A percentile compares a stretch with the other conserved stretches of the same genome.
These are phyloP conservation scores for Peronospora destructor DNA, from an alignment of 352 stramenopile species.

Conservation along the genomic window DNA sequence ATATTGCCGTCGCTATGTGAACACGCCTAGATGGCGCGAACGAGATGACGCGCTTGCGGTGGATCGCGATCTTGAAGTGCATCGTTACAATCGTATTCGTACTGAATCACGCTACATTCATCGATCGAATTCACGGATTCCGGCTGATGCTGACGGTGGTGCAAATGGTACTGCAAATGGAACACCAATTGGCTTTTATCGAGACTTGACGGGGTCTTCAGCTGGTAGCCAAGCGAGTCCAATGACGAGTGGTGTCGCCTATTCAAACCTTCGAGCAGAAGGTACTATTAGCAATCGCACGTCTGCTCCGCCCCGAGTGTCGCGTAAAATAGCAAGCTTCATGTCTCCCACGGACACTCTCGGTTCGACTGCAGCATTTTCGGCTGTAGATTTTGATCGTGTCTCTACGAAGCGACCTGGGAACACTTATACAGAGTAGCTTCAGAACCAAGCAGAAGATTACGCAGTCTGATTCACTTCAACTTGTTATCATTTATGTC, in stretches of 20 bases:
- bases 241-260: constrained; percentile 14
- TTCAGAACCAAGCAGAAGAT: no score
- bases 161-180: background rate
- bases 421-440: constrained; percentile 18
- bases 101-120: constrained; percentile 22
- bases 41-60: constrained; percentile 17
- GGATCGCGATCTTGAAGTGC: constrained; percentile 16
- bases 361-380: constrained; percentile 36
- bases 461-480: background rate
- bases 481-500: background rate
- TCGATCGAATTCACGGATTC: constrained; percentile 13
- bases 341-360: constrained; percentile 18
- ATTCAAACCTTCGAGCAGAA: constrained; percentile 18
- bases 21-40: constrained; percentile 37
- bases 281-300: constrained; percentile 10
- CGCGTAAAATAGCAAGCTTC: constrained; percentile 26
- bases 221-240: constrained; percentile 13
- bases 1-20: constrained; percentile 30
- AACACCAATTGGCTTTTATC: constrained; percentile 13
- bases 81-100: constrained; percentile 17
- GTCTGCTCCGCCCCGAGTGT: constrained; percentile 8
- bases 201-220: constrained; percentile 13
- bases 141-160: constrained; percentile 5
- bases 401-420: constrained; percentile 23
- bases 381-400: constrained; percentile 60